Evolutionary conservation across 768 basidiomycete species (phyloP), one percentile per base, ranked within the genome.

Genomic region (Auricularia auricula-judae): DNA sequence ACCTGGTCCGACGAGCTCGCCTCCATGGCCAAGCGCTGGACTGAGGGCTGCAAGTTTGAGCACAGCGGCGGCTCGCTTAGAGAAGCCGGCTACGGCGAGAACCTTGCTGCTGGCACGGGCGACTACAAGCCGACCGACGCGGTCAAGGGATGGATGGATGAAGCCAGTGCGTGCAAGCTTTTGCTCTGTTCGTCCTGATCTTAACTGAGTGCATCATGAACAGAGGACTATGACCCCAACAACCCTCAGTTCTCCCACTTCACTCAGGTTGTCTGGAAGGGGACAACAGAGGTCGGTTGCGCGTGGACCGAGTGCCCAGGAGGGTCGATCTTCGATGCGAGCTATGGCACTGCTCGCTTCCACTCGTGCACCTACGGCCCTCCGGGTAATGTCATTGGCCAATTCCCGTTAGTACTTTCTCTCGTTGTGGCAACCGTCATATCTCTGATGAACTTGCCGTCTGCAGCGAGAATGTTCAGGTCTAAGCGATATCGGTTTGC

Each of bases 281-380:
- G 76, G 8, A 85, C 85, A 21, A 83, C 80, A 3, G 67, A 81
- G 62, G 71, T 87, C 65, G 85, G 86, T 12, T 88, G 86, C 67
- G 83, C 81, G 33, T 72, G 77, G 36, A 77, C 82, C 33, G 70
- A 70, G 58, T 88, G 87, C 73, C 69, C 70, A 36, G 74, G 74
- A 11, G n/a, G 18, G 42, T 64, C 23, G 61, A 74, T 86, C 65
- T 82, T 88, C 65, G 77, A 76, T 53, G 66, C 66, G n/a, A 64
- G 64, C 34, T 73, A 73, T 8, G 80, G 7, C 65, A 59, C 12
- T 43, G 84, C 82, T 39, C 81, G 79, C 1, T 77, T 84, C 68
- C 78, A 85, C 70, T 85, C 86, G 43, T 88, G 87, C 70, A 69
- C 86, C 62, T 88, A 89, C 70, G 73, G 84, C 66, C 84, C 86